Evolutionary conservation across 225 moss, liverwort and hornwort genomes (phyloP), one percentile per base, ranked within the genome.

Genomic region (Physcomitrellopsis africana): DNA sequence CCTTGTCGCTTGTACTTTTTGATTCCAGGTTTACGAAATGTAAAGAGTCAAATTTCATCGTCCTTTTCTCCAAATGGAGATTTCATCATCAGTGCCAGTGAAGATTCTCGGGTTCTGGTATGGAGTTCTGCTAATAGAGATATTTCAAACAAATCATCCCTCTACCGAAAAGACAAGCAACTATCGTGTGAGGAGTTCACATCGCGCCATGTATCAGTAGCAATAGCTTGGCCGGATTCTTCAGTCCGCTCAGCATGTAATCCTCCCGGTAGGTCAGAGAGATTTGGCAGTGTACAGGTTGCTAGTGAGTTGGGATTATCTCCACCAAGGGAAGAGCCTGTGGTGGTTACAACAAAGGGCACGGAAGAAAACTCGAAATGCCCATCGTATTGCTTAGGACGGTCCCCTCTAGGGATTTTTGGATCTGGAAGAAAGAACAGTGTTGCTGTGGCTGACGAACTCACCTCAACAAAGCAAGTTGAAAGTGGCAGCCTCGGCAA

Each of bases 11-110:
- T 26, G 3, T 15, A 45, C 24, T 59, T 29, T 49, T 29, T 7
- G 11, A 70, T 68, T 67, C 37, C 91, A 96, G 96, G 96, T 46
- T 79, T 96, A 75, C 85, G 91, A 45, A 94, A 96, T 57, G 73
- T 88, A 8, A 91, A 92, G 71, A 94, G 92, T 70, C 90, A 91
- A 84, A 94, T 96, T 53, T 92, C 96, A 18, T 94, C 96, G 5
- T 84, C 92, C 17, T 96, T 92, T 57, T 92, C 81, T 68, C 83
- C 85, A 69, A 69, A 79, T 8, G 96, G 94, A 63, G 90, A 92
- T 55, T 94, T 80, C 53, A 92, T 96, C 62, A 85, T 96, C 53
- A 92, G 96, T 68, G 94, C 94, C 3, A 96, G 96, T 51, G 96
- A 96, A 65, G 96, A 96, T 78, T 96, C 96, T 1, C 88, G 92